Base-by-base conservation (phyloP, 768 basidiomycete species). In the Rhodotorula taiwanensis region DNA sequence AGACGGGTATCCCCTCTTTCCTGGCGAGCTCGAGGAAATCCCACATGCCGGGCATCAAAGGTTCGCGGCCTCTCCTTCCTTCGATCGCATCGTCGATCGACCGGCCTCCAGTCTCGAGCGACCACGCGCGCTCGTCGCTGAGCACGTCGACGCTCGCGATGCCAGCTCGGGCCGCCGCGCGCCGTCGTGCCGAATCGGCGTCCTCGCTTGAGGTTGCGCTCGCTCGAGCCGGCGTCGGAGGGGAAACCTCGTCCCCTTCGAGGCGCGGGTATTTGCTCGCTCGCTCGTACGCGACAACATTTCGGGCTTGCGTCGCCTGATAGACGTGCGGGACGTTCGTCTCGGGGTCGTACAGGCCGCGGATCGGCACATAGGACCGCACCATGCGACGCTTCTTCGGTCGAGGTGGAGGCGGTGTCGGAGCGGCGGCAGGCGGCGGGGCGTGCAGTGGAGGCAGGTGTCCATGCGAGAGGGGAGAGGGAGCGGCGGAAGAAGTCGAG, bases 271-370 rank as follows among this genome's bases (percentile, higher is more conserved):
- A 45, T 42, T 13, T 55, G 52, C 82, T 80, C 14, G 86, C 56
- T 3, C 76, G 76, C 66, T 86, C 84, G 83, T 86, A 83, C 23
- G 80, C 80, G 58, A 78, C 79, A 44, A 75, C 78, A 0, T 83
- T 86, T 0, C 51, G 51, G 14, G 91, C 84, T 71, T 94, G 90
- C 1, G 87, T 88, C 71, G 89, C 84, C 1, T 78, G 74, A 21
- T 86, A 86, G 74, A 89, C 89, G 71, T 86, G 82, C 10, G 89
- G 81, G 36, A 85, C 74, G 43, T 85, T 84, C 0, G 85, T 81
- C 72, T 94, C 89, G 13, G 89, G 84, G 69, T 94, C 91, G 71
- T 91, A 93, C 27, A 85, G 79, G 2, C 88, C 89, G 45, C 84
- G 69, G 3, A 85, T 84, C 49, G 81, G 77, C 44, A 62, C 66